Evolutionary conservation across 1,284 basidiomycete species (phyloP), one percentile per base, ranked within the genome.

Genomic region (Leucoagaricus sp.): DNA sequence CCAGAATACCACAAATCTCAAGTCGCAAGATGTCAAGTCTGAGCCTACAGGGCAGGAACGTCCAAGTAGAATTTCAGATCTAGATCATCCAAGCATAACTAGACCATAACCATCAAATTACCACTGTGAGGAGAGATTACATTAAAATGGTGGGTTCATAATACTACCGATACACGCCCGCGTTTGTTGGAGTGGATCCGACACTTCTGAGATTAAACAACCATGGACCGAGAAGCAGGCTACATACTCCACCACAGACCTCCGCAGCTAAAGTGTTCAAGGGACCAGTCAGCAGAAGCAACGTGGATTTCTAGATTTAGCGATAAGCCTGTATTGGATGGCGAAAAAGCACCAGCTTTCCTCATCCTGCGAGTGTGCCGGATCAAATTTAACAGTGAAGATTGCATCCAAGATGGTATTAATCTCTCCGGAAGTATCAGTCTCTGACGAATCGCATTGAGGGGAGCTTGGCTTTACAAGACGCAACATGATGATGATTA

Each of bases 401-500:
- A 58, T 17, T 17, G 53, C 53, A 13, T 58, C 41, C 17, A 63
- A 52, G 15, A 63, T 55, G 3, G 55, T 63, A 4, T 58, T 60
- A 28, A 63, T 55, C 28, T 61, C 53, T n/a, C 47, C 41, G 29
- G 41, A 55, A 17, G 53, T 48, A 25, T 17, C 28, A 41, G 47
- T 13, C 15, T 25, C 26, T 23, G 36, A 8, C 17, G 25, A 28
- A 31, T 42, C 31, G 21, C 31, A 26, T 19, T 45, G 34, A 23
- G 36, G 21, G 10, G 36, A 23, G 19, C 38, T 31, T n/a, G 49
- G 29, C 38, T 28, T 40, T 26, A 52, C 60, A 19, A 58, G 25
- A 42, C 55, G 56, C 33, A 61, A 58, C 60, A 63, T 59, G 50
- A 48, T 57, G 31, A 60, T 60, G 31, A 60, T 61, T 38, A 61